A percentile compares a stretch with the other conserved stretches of the same genome.
Conservation (phyloP, 345 rosid species). For the Cardiospermum halicacabum region DNA sequence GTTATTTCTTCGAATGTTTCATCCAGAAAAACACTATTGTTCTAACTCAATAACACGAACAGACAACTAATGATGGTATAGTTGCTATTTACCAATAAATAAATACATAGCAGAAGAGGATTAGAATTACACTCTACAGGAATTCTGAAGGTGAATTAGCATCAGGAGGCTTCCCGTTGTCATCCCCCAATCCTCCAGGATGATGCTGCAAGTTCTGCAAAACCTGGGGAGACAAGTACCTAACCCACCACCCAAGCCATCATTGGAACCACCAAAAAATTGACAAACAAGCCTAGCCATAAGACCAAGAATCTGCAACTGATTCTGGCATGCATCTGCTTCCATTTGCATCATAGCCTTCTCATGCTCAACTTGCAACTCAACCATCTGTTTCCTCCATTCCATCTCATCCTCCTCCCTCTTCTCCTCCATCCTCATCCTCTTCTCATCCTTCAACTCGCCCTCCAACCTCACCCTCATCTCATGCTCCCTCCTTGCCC, state of each 20-base stretch:
- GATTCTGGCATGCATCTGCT: constrained; percentile 65
- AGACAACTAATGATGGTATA: no score
- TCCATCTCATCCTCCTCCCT: constrained; percentile 81
- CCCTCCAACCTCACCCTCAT: constrained; percentile 41
- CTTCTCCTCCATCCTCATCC: constrained; percentile 55
- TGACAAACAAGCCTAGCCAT: constrained; percentile 64
- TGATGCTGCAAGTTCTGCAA: constrained; percentile 70
- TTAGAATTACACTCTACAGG: constrained; percentile 28
- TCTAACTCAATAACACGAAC: no score
- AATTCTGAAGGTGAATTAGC: constrained; percentile 70
- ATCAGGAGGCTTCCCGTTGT: constrained; percentile 56
- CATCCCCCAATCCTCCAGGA: constrained; percentile 49
- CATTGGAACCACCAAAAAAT: constrained; percentile 52
- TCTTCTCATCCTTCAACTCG: constrained; percentile 48
- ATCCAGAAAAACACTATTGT: constrained; percentile 90
- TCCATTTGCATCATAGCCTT: constrained; percentile 71
- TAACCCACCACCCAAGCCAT: constrained; percentile 47
- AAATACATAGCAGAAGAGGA: neutral
- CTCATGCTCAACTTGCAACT: constrained; percentile 69
- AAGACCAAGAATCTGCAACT: constrained; percentile 64
- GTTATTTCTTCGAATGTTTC: constrained; percentile 98
- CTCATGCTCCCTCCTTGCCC: constrained; percentile 43
- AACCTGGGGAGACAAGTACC: constrained; percentile 58
- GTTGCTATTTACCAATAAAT: neutral
- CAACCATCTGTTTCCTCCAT: constrained; percentile 58